Evolutionary conservation across 495 filamentous ascomycete genomes (phyloP), one percentile per base, ranked within the genome.

Genomic region (Penicillium malachiteum): DNA sequence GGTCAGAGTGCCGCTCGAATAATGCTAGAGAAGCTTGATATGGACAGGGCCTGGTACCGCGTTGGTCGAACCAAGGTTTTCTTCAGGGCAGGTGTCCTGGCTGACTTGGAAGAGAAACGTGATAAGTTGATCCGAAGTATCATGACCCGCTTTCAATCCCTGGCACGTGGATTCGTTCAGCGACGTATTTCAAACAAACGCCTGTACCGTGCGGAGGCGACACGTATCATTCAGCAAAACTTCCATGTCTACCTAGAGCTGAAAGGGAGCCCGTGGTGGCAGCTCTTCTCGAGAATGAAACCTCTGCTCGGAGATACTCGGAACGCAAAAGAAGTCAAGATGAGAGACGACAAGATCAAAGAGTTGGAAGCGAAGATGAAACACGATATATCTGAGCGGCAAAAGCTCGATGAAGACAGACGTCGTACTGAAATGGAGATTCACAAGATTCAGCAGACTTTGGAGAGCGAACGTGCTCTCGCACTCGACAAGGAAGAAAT

Each of bases 401-500:
- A 91, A 52, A 87, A 83, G 57, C 70, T 97, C 0, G 95, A 99
- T 60, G 95, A 99, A 47, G 95, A 99, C 55, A 83, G 91, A 34
- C 81, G 95, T 34, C 90, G 92, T 48, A 87, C 90, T 7, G 88
- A 97, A 53, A 77, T 85, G 17, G 94, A 97, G 64, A 84, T 97
- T 49, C 86, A 92, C 57, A 85, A 89, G 16, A 87, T 97, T 33
- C 91, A 96, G 62, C 88, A 97, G 55, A 95, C 88, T 1, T 75
- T 99, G 9, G 95, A 99, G 71, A 96, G 92, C 56, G 95, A 99
- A 71, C 85, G 95, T 50, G 89, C 92, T 17, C 76, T 99, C 31
- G 95, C 95, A 0, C 77, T 99, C 7, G 95, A 99, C 69, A 99
- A 97, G 66, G 95, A 99, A 59, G 94, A 97, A 57, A 97, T 99